Evolutionary conservation across 208 protist genomes (phyloP).

Genomic region (Leishmania mexicana): DNA sequence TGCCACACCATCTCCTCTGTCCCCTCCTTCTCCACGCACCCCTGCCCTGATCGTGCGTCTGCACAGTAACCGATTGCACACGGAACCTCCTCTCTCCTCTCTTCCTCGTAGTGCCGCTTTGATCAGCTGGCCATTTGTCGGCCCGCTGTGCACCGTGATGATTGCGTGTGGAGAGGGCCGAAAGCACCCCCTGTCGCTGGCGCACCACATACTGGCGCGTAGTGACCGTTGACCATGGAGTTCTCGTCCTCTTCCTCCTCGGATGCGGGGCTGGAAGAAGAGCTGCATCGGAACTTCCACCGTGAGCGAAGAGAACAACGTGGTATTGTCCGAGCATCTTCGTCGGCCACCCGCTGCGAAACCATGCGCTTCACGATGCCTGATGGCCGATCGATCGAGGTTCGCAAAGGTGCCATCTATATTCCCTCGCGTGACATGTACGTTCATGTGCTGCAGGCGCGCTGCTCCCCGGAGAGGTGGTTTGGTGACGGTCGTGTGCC

Average conservation of each 20-base stretch:
- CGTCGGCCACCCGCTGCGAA: slow-evolving; percentile 7
- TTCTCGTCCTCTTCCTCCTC: slow-evolving; percentile 69
- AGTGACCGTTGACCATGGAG: slow-evolving; percentile 24
- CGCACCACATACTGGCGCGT: not conserved
- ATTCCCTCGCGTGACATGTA: slow-evolving; percentile 57
- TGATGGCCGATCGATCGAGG: slow-evolving; percentile 35
- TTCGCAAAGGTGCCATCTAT: slow-evolving; percentile 58
- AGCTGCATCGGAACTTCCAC: slow-evolving; percentile 43
- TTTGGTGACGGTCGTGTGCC: slow-evolving; percentile 62
- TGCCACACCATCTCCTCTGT: not conserved
- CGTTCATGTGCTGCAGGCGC: slow-evolving; percentile 56
- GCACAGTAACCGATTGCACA: not conserved
- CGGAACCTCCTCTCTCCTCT: not conserved
- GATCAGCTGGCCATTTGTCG: not conserved
- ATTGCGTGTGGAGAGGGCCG: not conserved
- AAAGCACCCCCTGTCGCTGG: not conserved
- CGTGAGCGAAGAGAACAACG: slow-evolving; percentile 27
- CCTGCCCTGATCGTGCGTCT: not conserved
- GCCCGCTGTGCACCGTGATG: not conserved
- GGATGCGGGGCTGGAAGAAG: slow-evolving; percentile 60
- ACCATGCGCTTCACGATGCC: slow-evolving; percentile 28
- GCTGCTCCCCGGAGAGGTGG: slow-evolving; percentile 44
- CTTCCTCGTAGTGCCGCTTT: not conserved
- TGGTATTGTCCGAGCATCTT: slow-evolving; percentile 34
- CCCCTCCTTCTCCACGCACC: not conserved